A percentile compares a stretch with the other conserved stretches of the same genome.
Conservation (phyloP, 1,139 yeast genomes). For the Candida sp. region DNA sequence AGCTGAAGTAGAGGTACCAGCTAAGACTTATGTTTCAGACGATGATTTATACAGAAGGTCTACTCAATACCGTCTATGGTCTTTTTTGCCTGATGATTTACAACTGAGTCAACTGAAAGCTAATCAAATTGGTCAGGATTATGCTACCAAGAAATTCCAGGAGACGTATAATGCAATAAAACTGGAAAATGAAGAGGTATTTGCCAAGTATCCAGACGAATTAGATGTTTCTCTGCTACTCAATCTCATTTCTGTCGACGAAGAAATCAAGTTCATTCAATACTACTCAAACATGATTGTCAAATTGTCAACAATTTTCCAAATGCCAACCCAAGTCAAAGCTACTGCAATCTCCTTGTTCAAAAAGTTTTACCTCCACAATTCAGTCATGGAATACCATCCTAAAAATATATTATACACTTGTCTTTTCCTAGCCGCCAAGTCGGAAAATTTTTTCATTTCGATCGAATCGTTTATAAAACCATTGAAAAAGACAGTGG, state of each 20-base stretch:
- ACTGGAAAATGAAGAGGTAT: constrained; percentile 24
- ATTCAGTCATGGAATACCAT: constrained; percentile 82
- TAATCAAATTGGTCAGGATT: constrained; percentile 49
- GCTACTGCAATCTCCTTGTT: constrained; percentile 88
- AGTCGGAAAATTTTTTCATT: constrained; percentile 86
- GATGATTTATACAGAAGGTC: constrained; percentile 89
- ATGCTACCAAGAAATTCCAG: constrained; percentile 37
- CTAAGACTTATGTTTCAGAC: constrained; percentile 39
- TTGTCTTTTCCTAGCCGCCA: constrained; percentile 87
- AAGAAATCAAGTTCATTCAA: constrained; percentile 63
- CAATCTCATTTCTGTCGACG: constrained; percentile 56
- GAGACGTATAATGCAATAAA: constrained; percentile 22
- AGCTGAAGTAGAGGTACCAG: constrained; percentile 3
- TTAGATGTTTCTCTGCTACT: constrained; percentile 28
- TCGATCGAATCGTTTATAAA: constrained; percentile 79
- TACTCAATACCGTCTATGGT: constrained; percentile 84
- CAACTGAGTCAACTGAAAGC: constrained; percentile 40
- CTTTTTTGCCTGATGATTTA: constrained; percentile 63
- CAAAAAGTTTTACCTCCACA: constrained; percentile 72
- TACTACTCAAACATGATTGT: constrained; percentile 73
- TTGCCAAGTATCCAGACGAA: constrained; percentile 27
- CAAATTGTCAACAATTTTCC: constrained; percentile 44
- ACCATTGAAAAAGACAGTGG: constrained; percentile 62
- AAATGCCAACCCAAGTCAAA: constrained; percentile 48
- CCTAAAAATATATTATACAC: constrained; percentile 84